A percentile compares a stretch with the other conserved stretches of the same genome.
Conservation (phyloP, 2,329 filamentous ascomycete genomes). For the Colletotrichum sp. region DNA sequence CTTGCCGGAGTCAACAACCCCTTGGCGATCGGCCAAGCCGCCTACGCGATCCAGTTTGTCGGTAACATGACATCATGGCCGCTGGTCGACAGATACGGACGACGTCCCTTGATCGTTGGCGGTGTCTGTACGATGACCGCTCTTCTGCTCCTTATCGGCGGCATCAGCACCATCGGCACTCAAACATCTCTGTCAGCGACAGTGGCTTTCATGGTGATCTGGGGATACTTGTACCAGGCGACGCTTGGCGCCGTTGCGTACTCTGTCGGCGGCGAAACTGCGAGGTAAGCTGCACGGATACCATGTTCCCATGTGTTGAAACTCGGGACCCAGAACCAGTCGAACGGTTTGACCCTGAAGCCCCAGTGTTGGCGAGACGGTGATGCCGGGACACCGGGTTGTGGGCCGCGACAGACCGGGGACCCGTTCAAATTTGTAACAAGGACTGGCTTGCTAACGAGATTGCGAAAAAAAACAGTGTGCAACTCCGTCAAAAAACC, state of each 20-base stretch:
- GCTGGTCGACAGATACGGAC: conserved; percentile 32
- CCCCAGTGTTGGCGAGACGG: neutral
- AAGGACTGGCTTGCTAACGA: conserved; percentile 71
- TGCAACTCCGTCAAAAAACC: conserved; percentile 34
- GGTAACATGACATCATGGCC: conserved; percentile 35
- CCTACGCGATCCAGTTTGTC: conserved; percentile 32
- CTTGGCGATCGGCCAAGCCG: conserved; percentile 30
- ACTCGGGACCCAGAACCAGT: neutral
- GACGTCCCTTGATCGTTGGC: conserved; percentile 32
- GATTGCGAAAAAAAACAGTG: conserved; percentile 61
- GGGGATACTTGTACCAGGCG: conserved; percentile 32
- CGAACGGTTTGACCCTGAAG: neutral
- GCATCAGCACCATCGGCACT: conserved; percentile 31
- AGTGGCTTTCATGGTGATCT: conserved; percentile 32
- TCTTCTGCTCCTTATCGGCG: conserved; percentile 33
- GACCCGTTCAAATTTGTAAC: conserved; percentile 65
- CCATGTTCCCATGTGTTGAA: neutral
- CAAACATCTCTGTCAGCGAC: conserved; percentile 24
- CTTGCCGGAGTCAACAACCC: conserved; percentile 32
- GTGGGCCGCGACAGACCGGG: conserved; percentile 45
- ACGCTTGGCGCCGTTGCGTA: conserved; percentile 33
- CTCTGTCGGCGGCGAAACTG: conserved; percentile 33
- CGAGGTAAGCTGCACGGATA: conserved; percentile 20
- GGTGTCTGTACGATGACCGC: conserved; percentile 30
- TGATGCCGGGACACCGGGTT: neutral